Evolutionary conservation across 768 basidiomycete species (phyloP), one percentile per base, ranked within the genome.

Genomic region (Macrolepiota albuminosa): DNA sequence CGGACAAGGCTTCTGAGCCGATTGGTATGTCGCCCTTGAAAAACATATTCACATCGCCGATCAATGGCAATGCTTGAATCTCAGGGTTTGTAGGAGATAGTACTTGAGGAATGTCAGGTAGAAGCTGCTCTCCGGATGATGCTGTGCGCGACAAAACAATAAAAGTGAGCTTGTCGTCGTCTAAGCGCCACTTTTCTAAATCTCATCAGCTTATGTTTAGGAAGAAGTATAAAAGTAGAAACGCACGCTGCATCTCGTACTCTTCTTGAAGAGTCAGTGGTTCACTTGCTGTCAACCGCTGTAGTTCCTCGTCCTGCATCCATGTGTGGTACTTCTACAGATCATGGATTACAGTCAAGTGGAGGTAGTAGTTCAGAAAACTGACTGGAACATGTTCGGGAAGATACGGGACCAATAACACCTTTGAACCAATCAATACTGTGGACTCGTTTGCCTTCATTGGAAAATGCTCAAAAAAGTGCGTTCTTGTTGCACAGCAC

Each of bases 11-110:
- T 59, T 10, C 49, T 37, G 56, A 52, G 21, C 10, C 14, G 34
- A n/a, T 50, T 37, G 70, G 68, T 24, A 71, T 71, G 18, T 69
- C 64, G 49, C 86, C 85, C 49, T 88, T 88, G 46, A 96, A 73
- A 71, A 97, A 97, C 31, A 97, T 73, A 71, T 97, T 97, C 39
- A 94, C 93, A 69, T 98, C 95, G 36, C 95, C 95, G 21, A 95
- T 75, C 93, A 96, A 95, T 10, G 79, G 82, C 18, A 78, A 70
- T 0, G 66, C 42, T 11, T 54, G 42, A 3, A 82, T 61, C 8
- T 60, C 78, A 67, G 69, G 72, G 66, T 76, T 72, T 66, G 60
- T 63, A 59, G 76, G 70, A 52, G 68, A 33, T 54, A 75, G 48
- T 8, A 62, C 24, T 10, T 57, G 50, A 1, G 36, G 31, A 39